Percentiles rank a stretch among this genome's conserved stretches.
These are phyloP conservation scores for Globisporangium yorkense DNA, from an alignment of 352 stramenopile species.

Conservation along the genomic window DNA sequence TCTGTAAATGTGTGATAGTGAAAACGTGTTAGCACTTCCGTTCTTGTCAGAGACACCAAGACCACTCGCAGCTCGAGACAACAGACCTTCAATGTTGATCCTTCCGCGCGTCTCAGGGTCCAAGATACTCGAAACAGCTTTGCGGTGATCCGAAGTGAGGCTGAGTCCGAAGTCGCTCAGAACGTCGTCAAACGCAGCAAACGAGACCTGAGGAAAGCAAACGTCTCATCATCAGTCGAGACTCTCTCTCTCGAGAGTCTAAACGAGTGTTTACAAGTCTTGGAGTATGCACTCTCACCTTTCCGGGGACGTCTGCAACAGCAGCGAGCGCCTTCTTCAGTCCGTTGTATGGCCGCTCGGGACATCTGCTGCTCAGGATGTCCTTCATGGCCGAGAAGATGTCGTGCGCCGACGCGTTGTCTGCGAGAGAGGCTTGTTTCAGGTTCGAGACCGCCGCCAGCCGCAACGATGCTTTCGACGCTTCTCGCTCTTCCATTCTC, in stretches of 20 bases:
- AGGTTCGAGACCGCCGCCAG: conserved; percentile 28
- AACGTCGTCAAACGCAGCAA: conserved; percentile 67
- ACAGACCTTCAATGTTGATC: conserved; percentile 55
- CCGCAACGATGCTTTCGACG: not conserved
- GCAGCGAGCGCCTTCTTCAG: conserved; percentile 74
- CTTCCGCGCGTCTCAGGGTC: conserved; percentile 46
- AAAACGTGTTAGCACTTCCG: not conserved
- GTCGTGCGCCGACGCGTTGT: conserved; percentile 45
- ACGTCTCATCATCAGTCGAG: too few relatives aligned
- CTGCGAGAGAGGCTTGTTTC: conserved; percentile 39
- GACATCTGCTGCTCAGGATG: conserved; percentile 48
- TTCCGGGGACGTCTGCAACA: conserved; percentile 62
- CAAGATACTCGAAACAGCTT: conserved; percentile 37
- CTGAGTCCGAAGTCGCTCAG: conserved; percentile 58
- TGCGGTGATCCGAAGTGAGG: conserved; percentile 32
- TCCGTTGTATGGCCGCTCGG: conserved; percentile 64
- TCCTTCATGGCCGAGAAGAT: conserved; percentile 66
- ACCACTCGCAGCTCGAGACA: not conserved
- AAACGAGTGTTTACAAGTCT: not conserved
- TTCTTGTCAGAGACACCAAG: too few relatives aligned
- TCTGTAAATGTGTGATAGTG: conserved; percentile 20
- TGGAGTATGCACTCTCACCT: conserved; percentile 22
- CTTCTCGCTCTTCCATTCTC: conserved; percentile 17
- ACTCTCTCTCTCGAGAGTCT: too few relatives aligned
- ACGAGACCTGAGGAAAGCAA: conserved; percentile 32